A percentile compares a stretch with the other conserved stretches of the same genome.
These are phyloP conservation scores for Salvia hispanica DNA, from an alignment of 257 asterid genomes.

Conservation along the genomic window DNA sequence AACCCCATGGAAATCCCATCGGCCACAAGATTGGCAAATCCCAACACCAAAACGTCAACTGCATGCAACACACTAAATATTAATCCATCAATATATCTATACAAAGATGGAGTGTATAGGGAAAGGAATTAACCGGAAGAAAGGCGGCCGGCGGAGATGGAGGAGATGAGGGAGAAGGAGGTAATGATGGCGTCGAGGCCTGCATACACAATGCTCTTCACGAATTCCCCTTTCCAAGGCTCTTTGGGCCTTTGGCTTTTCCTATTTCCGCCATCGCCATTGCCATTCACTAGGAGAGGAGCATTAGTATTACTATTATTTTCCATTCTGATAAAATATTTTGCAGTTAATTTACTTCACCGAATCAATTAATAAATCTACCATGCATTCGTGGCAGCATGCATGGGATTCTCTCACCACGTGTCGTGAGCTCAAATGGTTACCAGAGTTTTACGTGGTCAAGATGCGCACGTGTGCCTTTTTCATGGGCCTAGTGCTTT, in stretches of 20 bases:
- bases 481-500: conserved; percentile 18
- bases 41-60: conserved; percentile 75
- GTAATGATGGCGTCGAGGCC: conserved; percentile 75
- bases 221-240: conserved; percentile 71
- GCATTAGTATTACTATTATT: not conserved
- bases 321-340: not conserved
- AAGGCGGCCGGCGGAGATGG: conserved; percentile 79
- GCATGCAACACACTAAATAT: not conserved
- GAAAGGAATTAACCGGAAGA: conserved; percentile 53
- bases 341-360: not conserved
- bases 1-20: conserved; percentile 86
- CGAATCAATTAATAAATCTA: not conserved
- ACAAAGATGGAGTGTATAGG: no score
- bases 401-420: conserved; percentile 36
- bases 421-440: conserved; percentile 35
- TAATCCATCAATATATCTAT: no score
- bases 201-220: conserved; percentile 67
- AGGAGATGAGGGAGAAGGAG: conserved; percentile 71
- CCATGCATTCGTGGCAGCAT: conserved; percentile 39
- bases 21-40: conserved; percentile 75
- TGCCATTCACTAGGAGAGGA: no score
- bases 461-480: conserved; percentile 34
- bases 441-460: conserved; percentile 30
- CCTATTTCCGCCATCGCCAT: conserved; percentile 8
- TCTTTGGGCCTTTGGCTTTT: conserved; percentile 55